These are phyloP conservation scores for Stemphylium beticola DNA, from an alignment of 2,329 filamentous ascomycete genomes.

Conservation along the genomic window DNA sequence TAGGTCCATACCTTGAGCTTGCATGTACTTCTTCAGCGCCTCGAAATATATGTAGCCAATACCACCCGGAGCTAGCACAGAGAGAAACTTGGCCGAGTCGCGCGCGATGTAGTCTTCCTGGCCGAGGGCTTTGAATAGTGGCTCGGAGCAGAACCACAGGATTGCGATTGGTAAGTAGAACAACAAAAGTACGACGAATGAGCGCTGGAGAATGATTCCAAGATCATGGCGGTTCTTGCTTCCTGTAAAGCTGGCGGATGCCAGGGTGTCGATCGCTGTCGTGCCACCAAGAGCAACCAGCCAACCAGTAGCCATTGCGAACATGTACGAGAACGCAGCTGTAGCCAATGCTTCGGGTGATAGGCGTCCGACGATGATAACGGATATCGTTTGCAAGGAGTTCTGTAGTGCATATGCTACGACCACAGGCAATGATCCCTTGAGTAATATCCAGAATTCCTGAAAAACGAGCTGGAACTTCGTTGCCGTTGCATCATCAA, in stretches of 20 bases:
- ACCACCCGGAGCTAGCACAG: constrained; percentile 77
- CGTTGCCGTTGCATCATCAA: constrained; percentile 45
- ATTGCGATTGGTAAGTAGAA: constrained; percentile 77
- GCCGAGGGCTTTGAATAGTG: constrained; percentile 74
- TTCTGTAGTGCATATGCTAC: constrained; percentile 86
- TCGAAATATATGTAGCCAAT: constrained; percentile 90
- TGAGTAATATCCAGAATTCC: constrained; percentile 73
- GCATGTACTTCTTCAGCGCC: constrained; percentile 69
- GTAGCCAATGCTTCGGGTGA: constrained; percentile 81
- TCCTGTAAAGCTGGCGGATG: constrained; percentile 81
- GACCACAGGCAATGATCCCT: constrained; percentile 77
- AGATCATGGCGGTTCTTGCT: constrained; percentile 79
- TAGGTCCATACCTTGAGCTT: constrained; percentile 58
- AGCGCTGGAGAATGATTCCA: constrained; percentile 78
- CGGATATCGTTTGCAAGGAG: constrained; percentile 80
- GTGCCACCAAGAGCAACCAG: constrained; percentile 84
- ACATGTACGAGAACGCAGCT: constrained; percentile 91
- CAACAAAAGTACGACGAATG: constrained; percentile 71
- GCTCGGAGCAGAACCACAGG: constrained; percentile 77
- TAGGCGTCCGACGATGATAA: constrained; percentile 79
- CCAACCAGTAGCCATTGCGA: constrained; percentile 88
- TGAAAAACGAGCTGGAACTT: constrained; percentile 50
- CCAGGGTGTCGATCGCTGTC: constrained; percentile 84
- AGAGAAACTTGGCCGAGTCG: constrained; percentile 75
- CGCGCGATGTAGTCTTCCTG: constrained; percentile 79